A percentile compares a stretch with the other conserved stretches of the same genome.
These are phyloP conservation scores for Rhododendron henanense DNA, from an alignment of 148 eudicot genomes.

Conservation along the genomic window DNA sequence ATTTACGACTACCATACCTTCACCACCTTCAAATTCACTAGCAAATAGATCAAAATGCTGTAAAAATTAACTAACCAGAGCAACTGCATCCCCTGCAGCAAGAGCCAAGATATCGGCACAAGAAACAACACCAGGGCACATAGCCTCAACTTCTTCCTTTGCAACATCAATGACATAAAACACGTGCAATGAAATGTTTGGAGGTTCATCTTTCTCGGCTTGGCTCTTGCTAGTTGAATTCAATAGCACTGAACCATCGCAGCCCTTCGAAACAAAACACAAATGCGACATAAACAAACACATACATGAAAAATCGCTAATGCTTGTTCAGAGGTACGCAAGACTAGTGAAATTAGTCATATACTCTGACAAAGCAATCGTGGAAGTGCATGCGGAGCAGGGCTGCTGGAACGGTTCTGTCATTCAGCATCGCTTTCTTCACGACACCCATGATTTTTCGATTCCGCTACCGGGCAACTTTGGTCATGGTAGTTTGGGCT, in stretches of 20 bases:
- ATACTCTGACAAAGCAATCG: conserved; percentile 47
- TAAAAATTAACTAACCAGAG: conserved; percentile 39
- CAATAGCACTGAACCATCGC: conserved; percentile 79
- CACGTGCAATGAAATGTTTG: conserved; percentile 70
- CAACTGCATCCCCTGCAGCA: conserved; percentile 78
- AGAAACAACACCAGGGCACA: conserved; percentile 77
- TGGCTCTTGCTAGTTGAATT: conserved; percentile 41
- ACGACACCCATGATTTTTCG: too few species aligned
- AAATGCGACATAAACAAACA: background rate
- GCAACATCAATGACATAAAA: conserved; percentile 70
- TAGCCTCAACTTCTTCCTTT: conserved; percentile 61
- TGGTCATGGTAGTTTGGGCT: too few species aligned
- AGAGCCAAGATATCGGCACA: conserved; percentile 86
- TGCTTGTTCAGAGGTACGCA: too few species aligned
- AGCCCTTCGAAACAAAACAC: conserved; percentile 43
- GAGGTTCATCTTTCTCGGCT: conserved; percentile 65
- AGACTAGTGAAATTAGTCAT: background rate
- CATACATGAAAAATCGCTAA: background rate
- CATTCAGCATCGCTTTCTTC: conserved; percentile 24
- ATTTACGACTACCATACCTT: too few species aligned
- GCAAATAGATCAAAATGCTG: background rate
- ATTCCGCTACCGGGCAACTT: too few species aligned
- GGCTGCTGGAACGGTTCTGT: conserved; percentile 62
- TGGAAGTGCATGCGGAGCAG: conserved; percentile 55
- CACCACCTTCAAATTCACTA: background rate